Percentiles rank a stretch among this genome's conserved stretches.
Evolutionary conservation across 805 yeast genomes (phyloP).

Genomic region (Myxozyma udenii): DNA sequence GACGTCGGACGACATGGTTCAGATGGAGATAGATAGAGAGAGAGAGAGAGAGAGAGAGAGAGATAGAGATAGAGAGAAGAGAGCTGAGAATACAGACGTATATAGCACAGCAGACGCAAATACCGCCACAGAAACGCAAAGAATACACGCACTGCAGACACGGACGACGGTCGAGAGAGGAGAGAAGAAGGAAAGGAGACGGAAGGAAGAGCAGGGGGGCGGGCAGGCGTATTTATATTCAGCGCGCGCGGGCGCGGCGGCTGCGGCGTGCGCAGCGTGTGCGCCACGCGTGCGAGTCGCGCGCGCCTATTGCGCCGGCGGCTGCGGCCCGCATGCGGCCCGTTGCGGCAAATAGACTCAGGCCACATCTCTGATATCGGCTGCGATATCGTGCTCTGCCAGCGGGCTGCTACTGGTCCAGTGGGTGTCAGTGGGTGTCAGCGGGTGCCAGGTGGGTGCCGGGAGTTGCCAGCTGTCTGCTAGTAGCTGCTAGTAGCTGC

Average conservation of each 20-base stretch:
- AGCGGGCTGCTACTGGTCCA: too few species aligned
- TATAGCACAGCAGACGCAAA: background rate
- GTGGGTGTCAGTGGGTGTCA: too few species aligned
- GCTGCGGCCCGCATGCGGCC: background rate
- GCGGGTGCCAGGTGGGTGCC: too few species aligned
- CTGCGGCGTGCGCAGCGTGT: background rate
- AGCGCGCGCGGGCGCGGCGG: background rate
- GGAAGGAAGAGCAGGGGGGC: slow-evolving; percentile 1
- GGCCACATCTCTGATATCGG: background rate
- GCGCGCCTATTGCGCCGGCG: background rate
- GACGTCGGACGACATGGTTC: slow-evolving; percentile 1
- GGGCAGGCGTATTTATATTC: slow-evolving; percentile 8
- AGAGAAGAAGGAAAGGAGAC: background rate
- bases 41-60: background rate
- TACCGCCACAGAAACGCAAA: background rate
- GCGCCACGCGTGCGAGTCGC: background rate
- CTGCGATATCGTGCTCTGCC: background rate
- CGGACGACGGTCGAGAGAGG: background rate
- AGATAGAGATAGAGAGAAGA: background rate
- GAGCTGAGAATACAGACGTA: background rate
- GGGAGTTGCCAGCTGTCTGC: too few species aligned
- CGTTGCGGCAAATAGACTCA: too few species aligned
- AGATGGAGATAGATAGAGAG: background rate
- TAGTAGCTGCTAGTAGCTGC: too few species aligned
- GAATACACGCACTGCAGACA: background rate